Base-by-base conservation (phyloP, 2,329 filamentous ascomycete genomes). In the Grosmannia huntii region DNA sequence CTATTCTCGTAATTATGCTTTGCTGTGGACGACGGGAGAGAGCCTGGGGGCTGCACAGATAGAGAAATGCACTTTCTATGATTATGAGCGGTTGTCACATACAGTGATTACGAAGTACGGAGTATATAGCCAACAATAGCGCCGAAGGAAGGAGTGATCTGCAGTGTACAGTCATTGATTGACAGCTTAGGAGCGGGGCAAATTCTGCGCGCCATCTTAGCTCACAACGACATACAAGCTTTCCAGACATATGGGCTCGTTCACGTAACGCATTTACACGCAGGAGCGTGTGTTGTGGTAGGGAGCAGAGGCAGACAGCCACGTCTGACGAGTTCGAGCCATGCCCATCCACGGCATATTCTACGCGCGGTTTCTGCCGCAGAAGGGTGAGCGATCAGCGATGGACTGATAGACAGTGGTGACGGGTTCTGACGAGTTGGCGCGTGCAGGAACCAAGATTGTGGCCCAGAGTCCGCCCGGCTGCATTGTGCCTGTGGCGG, bases 301-400 rank as follows among this genome's bases (percentile, higher is more conserved):
- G 16, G 41, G 19, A 44, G 41, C 41, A 3, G 41, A 19, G 41
- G 5, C 38, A 41, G 4, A 7, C 19, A 4, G 21, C 19, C 41
- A 19, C 19, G 21, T 50, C 25, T 6, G 12, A 28, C 48, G 48
- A 19, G 48, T 12, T 28, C 16, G 16, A 27, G 46, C 28, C 11
- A 57, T 65, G 65, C 85, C 85, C 81, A 87, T 87, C 57, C 81
- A 84, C 67, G 83, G 81, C 64, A 86, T 87, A 59, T 87, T 87
- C 66, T 87, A 86, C 68, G 83, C 84, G 54, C 76, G 83, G 53
- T 87, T 87, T 71, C 79, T 86, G 62, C 81, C 83, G 19, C 75
- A 83, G 65, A 77, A 85, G 75, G 84, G 83, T 83, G 68, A 63
- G 65, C 56, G 52, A 1, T 9, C 14, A 19, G 31, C 41, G 7